A percentile compares a stretch with the other conserved stretches of the same genome.
Conservation (phyloP, 371 early-diverging fungal genomes). For the Pancytospora philotis region DNA sequence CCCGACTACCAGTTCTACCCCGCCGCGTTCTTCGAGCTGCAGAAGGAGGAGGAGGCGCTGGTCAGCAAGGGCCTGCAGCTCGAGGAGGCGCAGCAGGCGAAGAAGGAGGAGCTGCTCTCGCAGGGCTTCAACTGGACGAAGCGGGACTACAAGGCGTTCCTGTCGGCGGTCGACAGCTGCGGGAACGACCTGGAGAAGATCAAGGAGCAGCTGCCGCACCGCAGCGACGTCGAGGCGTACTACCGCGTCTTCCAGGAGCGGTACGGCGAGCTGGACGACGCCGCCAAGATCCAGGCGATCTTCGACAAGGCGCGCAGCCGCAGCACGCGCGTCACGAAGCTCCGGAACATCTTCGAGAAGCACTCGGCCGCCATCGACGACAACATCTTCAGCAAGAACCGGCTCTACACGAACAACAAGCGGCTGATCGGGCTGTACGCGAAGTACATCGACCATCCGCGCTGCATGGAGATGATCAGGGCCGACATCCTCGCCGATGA, state of each 20-base stretch:
- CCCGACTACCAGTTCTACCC: slow-evolving; percentile 85
- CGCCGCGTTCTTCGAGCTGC: slow-evolving; percentile 65
- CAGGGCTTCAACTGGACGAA: slow-evolving; percentile 84
- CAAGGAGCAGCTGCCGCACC: slow-evolving; percentile 23
- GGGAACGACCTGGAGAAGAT: slow-evolving; percentile 63
- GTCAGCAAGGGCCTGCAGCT: slow-evolving; percentile 65
- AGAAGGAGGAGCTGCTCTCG: slow-evolving; percentile 67
- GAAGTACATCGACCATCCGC: slow-evolving; percentile 35
- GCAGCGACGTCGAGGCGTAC: slow-evolving; percentile 45
- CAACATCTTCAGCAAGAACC: slow-evolving; percentile 21
- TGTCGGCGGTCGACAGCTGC: slow-evolving; percentile 74
- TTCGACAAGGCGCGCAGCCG: slow-evolving; percentile 43
- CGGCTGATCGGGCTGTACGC: slow-evolving; percentile 35
- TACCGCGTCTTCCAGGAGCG: slow-evolving; percentile 52
- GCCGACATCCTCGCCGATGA: slow-evolving; percentile 22
- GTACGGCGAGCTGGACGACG: slow-evolving; percentile 49
- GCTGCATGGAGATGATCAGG: slow-evolving; percentile 46
- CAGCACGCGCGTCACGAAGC: slow-evolving; percentile 20
- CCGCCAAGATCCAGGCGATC: slow-evolving; percentile 43
- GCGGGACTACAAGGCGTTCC: slow-evolving; percentile 75
- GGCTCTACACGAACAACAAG: slow-evolving; percentile 32
- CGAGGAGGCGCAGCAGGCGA: slow-evolving; percentile 71
- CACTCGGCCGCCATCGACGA: slow-evolving; percentile 19
- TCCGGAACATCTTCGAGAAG: slow-evolving; percentile 42
- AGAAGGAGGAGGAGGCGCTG: slow-evolving; percentile 66